Percentiles rank a stretch among this genome's conserved stretches.
phyloP scores from a whole-genome alignment of 306 rosid genomes.

The Acacia confusa region DNA sequence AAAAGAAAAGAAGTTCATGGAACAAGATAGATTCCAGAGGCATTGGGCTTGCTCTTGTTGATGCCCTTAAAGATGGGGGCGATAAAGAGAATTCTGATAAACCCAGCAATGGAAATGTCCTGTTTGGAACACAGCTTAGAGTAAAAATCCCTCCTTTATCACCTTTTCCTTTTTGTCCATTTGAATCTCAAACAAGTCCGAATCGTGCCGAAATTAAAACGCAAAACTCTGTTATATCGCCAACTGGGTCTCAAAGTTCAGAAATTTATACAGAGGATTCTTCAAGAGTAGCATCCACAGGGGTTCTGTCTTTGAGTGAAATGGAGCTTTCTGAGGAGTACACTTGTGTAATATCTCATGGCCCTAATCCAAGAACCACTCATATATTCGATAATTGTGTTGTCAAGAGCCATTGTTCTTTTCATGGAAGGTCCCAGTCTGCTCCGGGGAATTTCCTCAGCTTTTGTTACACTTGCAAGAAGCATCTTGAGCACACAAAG shows the following conservation, averaged over 20 bases:
- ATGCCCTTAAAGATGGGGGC: slow-evolving; percentile 42
- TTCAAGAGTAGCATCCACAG: neutral
- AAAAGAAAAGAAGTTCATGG: slow-evolving; percentile 44
- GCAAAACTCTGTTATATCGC: neutral
- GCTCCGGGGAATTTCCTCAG: slow-evolving; percentile 59
- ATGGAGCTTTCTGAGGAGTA: slow-evolving; percentile 91
- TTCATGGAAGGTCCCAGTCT: slow-evolving; percentile 33
- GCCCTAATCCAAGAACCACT: slow-evolving; percentile 75
- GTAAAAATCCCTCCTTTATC: slow-evolving; percentile 59
- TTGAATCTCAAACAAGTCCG: slow-evolving; percentile 32
- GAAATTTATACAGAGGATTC: slow-evolving; percentile 34
- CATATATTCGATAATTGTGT: slow-evolving; percentile 79
- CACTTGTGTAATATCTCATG: slow-evolving; percentile 80
- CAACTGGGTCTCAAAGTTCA: slow-evolving; percentile 34
- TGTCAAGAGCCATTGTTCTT: slow-evolving; percentile 46
- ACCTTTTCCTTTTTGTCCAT: slow-evolving; percentile 18
- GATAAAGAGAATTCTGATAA: slow-evolving; percentile 30
- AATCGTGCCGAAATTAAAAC: slow-evolving; percentile 40
- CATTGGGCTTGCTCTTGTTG: slow-evolving; percentile 68
- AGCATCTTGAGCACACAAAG: slow-evolving; percentile 67
- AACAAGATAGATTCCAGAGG: slow-evolving; percentile 48
- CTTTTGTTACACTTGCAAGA: slow-evolving; percentile 86
- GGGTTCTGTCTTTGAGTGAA: slow-evolving; percentile 52
- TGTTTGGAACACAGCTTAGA: slow-evolving; percentile 62
- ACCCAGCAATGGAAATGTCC: slow-evolving; percentile 42